Conservation (phyloP, 345 rosid species). For the Citrus cavaleriei region DNA sequence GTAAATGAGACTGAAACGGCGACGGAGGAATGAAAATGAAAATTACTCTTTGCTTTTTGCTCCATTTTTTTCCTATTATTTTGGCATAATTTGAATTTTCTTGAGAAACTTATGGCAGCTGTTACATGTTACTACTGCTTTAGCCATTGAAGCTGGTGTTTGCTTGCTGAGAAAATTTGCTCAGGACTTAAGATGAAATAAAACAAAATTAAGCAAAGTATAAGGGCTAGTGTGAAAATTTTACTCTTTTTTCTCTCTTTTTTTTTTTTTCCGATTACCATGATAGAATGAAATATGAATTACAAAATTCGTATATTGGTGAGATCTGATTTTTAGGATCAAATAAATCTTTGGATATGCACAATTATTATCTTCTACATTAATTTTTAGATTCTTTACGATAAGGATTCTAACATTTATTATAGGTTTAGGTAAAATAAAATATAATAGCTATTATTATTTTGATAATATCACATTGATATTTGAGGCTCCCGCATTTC, state of each 20-base stretch:
- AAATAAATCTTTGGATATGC: neutral
- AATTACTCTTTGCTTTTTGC: neutral
- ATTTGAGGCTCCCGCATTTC: neutral
- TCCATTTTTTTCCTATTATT: neutral
- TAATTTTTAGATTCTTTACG: neutral
- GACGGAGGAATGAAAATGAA: neutral
- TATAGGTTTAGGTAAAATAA: too few species aligned
- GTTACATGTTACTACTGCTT: neutral
- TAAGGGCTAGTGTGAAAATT: too few species aligned
- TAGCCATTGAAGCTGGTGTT: neutral
- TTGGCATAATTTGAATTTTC: neutral
- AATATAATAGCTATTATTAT: too few species aligned
- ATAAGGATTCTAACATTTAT: neutral
- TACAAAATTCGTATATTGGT: neutral
- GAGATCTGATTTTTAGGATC: neutral
- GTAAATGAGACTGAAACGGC: neutral
- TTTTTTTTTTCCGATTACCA: too few species aligned
- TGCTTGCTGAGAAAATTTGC: conserved; percentile 7
- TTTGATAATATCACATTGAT: neutral
- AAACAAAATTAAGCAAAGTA: too few species aligned
- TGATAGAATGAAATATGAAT: too few species aligned
- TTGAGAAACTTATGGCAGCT: neutral
- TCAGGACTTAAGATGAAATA: too few species aligned
- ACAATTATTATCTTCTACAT: neutral
- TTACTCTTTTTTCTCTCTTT: too few species aligned